These are phyloP conservation scores for Ogataea parapolymorpha DNA, from an alignment of 805 yeast genomes.

Conservation along the genomic window DNA sequence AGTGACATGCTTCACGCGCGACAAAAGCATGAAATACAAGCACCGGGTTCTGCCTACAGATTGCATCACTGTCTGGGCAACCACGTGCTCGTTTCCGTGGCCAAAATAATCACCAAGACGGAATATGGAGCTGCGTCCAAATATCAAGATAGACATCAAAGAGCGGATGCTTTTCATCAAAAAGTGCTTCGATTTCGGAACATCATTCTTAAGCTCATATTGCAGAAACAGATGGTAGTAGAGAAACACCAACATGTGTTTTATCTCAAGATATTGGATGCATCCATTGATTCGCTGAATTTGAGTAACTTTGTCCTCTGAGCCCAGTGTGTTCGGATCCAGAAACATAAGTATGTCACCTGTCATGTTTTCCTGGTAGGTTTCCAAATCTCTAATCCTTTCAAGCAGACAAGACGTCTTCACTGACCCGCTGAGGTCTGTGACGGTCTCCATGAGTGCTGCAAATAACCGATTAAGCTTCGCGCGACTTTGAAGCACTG, in stretches of 20 bases:
- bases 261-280: conserved; percentile 18
- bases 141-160: conserved; percentile 35
- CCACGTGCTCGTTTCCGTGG: conserved; percentile 36
- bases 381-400: conserved; percentile 35
- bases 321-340: conserved; percentile 12
- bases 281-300: conserved; percentile 20
- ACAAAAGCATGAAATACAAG: background rate
- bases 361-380: conserved; percentile 16
- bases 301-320: conserved; percentile 11
- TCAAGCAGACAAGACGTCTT: conserved; percentile 34
- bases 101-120: conserved; percentile 39
- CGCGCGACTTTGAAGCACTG: conserved; percentile 31
- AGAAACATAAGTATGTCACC: conserved; percentile 14
- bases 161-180: conserved; percentile 26
- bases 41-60: conserved; percentile 13
- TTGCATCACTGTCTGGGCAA: conserved; percentile 36
- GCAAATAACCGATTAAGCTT: conserved; percentile 32
- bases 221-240: conserved; percentile 37
- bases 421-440: conserved; percentile 34
- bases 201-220: conserved; percentile 34
- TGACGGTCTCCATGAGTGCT: conserved; percentile 30
- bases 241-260: conserved; percentile 28
- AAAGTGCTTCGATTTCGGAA: conserved; percentile 34
- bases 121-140: conserved; percentile 28
- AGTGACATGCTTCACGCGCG: conserved; percentile 15